phyloP scores from a whole-genome alignment of 2,329 filamentous ascomycete species.

The Apiospora phragmitis region DNA sequence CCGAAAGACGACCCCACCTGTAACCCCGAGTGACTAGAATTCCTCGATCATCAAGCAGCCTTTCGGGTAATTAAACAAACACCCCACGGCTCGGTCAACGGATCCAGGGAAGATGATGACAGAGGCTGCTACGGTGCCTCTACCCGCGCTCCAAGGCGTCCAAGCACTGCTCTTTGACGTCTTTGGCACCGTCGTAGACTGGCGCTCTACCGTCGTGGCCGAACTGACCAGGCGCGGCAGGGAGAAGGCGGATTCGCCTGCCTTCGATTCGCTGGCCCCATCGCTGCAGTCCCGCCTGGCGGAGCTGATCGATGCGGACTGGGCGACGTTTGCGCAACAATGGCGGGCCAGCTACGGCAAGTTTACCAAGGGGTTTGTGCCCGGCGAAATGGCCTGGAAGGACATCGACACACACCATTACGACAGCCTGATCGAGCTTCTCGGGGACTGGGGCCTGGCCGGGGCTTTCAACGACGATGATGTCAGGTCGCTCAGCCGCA shows the following conservation, averaged over 20 bases:
- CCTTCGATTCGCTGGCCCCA: constrained; percentile 44
- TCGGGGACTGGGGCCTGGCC: constrained; percentile 55
- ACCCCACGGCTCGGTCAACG: constrained; percentile 6
- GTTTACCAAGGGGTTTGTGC: constrained; percentile 59
- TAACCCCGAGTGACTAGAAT: neutral
- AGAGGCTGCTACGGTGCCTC: constrained; percentile 10
- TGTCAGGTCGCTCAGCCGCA: constrained; percentile 61
- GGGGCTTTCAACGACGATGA: constrained; percentile 64
- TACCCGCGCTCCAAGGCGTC: constrained; percentile 27
- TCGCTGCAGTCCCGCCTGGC: constrained; percentile 48
- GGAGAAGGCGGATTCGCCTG: constrained; percentile 50
- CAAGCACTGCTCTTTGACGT: constrained; percentile 73
- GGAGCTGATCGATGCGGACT: constrained; percentile 56
- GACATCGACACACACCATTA: constrained; percentile 73
- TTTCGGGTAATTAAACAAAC: neutral
- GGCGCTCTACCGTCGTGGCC: constrained; percentile 66
- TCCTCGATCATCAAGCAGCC: neutral
- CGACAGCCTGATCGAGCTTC: constrained; percentile 59
- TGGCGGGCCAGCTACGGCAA: constrained; percentile 66
- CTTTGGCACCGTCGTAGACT: constrained; percentile 80
- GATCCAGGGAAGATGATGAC: constrained; percentile 11
- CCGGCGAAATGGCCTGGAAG: constrained; percentile 54
- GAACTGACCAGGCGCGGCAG: constrained; percentile 55
- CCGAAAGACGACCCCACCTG: neutral
- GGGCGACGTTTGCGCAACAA: constrained; percentile 65